Conservation (phyloP, 208 protist genomes). For the Leishmania aethiopica region DNA sequence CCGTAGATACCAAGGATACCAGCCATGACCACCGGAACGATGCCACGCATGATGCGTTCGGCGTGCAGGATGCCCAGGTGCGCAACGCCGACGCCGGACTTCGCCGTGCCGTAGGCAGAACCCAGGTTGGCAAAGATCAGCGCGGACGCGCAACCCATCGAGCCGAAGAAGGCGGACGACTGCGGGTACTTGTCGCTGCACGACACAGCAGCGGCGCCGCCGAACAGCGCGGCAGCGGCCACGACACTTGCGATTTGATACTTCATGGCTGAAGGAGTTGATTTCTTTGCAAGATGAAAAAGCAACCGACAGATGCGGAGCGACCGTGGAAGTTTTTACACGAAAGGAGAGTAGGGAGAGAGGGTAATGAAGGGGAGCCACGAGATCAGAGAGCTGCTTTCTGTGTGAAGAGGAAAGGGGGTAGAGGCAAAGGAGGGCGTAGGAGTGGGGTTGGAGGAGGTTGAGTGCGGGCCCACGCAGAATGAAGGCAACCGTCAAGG, state of each 20-base stretch:
- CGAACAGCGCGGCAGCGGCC: constrained; percentile 24
- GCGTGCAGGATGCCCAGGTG: constrained; percentile 97
- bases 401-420: not conserved
- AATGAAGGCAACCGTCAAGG: not conserved
- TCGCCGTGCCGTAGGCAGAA: constrained; percentile 98
- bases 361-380: not conserved
- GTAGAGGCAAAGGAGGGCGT: not conserved
- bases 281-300: constrained; percentile 2
- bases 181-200: constrained; percentile 82
- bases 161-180: constrained; percentile 96
- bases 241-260: constrained; percentile 23
- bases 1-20: constrained; percentile 99
- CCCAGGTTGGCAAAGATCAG: constrained; percentile 95
- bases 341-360: not conserved
- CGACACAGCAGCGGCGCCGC: constrained; percentile 47
- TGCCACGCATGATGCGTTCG: constrained; percentile 95
- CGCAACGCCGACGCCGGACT: constrained; percentile 97
- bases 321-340: not conserved
- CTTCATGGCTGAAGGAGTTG: constrained; percentile 16
- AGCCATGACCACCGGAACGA: constrained; percentile 93
- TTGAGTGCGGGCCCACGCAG: not conserved
- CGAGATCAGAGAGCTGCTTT: not conserved
- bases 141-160: constrained; percentile 94
- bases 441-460: not conserved
- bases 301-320: constrained; percentile 12